Conservation (phyloP, 2,329 filamentous ascomycete species). For the Venturia pyrina region DNA sequence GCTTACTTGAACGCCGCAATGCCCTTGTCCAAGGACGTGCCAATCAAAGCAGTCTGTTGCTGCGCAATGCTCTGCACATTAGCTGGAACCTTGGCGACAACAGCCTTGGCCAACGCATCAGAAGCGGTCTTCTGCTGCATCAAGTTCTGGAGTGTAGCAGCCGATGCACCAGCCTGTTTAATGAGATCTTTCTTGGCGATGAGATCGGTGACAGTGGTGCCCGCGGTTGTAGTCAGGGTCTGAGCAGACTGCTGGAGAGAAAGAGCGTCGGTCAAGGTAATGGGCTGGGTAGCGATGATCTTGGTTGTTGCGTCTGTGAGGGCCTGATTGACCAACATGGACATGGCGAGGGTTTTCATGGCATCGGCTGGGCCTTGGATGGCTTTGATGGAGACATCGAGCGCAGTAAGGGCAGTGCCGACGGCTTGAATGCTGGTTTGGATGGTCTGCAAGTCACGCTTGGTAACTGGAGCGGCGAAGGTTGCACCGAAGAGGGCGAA, state of each 20-base stretch:
- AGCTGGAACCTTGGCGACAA: constrained; percentile 5
- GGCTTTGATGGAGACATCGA: constrained; percentile 1
- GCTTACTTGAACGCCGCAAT: constrained; percentile 6
- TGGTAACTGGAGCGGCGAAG: constrained; percentile 3
- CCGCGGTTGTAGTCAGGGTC: background rate
- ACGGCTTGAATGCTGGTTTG: background rate
- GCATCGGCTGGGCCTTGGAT: background rate
- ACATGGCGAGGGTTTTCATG: background rate
- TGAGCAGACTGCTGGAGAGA: background rate
- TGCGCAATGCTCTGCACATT: constrained; percentile 6
- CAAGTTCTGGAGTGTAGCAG: background rate
- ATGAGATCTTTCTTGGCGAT: constrained; percentile 9
- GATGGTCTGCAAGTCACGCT: constrained; percentile 5
- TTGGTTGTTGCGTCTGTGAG: constrained; percentile 5
- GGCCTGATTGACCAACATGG: constrained; percentile 2
- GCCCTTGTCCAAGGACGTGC: background rate
- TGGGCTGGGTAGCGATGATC: background rate
- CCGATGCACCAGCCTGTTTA: background rate
- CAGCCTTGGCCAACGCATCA: constrained; percentile 8
- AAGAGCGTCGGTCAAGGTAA: constrained; percentile 1
- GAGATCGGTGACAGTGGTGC: constrained; percentile 1
- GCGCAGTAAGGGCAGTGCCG: background rate
- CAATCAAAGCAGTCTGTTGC: constrained; percentile 4
- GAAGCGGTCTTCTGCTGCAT: constrained; percentile 6
- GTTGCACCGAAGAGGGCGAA: constrained; percentile 3